Evolutionary conservation across 2,329 filamentous ascomycete genomes (phyloP), one percentile per base, ranked within the genome.

Genomic region (Colletotrichum sansevieriae): DNA sequence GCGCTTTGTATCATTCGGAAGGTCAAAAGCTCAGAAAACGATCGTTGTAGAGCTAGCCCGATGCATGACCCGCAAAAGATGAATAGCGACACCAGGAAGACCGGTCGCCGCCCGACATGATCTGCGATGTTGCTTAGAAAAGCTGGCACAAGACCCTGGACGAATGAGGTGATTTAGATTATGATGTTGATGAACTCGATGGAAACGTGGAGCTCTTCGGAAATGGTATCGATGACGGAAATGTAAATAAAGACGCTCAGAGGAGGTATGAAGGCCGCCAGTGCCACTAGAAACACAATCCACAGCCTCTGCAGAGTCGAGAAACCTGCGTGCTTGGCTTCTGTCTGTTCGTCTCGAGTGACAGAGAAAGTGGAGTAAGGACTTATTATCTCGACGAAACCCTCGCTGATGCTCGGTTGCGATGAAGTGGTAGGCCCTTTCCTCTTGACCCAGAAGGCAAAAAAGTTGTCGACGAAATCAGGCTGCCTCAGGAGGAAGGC

Each of bases 71-170:
- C 56, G 20, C 46, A 39, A 25, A 51, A 62, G 4, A 52, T 29
- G 4, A 51, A n/a, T 11, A 66, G 35, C 15, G 57, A 60, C 5
- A 55, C 29, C 33, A 66, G 37, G 35, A 55, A 66, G 2, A 66
- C 39, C 25, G 39, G 46, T 11, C 57, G 46, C 11, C 58, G 63
- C 10, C 63, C 57, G 8, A 59, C 22, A 18, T 59, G 58, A 59
- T 84, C 83, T 0, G 82, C 78, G 13, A 83, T 76, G n/a, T 77
- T 78, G 8, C 80, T 83, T 18, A 81, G 76, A 33, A 84, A 74
- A 9, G 77, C 76, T 0, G 83, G 83, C 0, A 80, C 77, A 9
- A 85, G 72, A 6, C 79, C 83, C 73, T 84, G 82, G 13, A 84
- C 78, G 37, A 85, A 82, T 0, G 78, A 77, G 6, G 80, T 82